Conservation (phyloP, 257 asterid species). For the Henckelia pumila region DNA sequence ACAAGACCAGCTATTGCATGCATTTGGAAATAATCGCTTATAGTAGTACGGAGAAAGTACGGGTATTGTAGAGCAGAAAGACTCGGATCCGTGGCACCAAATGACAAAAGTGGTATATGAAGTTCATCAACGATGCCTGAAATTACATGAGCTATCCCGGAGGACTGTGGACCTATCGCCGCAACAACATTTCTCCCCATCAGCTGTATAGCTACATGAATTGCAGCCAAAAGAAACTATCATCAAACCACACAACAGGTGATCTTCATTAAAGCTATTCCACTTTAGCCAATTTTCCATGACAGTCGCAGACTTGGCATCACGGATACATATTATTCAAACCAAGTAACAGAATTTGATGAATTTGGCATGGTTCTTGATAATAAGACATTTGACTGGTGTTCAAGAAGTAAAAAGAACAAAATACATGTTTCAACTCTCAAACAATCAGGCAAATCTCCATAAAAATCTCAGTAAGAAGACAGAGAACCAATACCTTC, state of each 20-base stretch:
- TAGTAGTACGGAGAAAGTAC: slow-evolving; percentile 49
- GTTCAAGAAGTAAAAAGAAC: no score
- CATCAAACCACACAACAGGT: no score
- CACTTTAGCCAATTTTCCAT: no score
- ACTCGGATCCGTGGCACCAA: slow-evolving; percentile 69
- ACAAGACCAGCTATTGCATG: slow-evolving; percentile 59
- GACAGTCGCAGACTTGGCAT: no score
- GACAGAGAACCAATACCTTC: slow-evolving; percentile 49
- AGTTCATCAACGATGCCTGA: slow-evolving; percentile 59
- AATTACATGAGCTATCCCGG: slow-evolving; percentile 68
- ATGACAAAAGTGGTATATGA: slow-evolving; percentile 63
- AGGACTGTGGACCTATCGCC: slow-evolving; percentile 70
- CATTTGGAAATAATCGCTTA: slow-evolving; percentile 62
- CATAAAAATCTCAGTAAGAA: background rate
- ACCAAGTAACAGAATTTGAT: no score
- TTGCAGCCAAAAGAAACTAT: no score
- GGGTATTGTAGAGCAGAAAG: slow-evolving; percentile 69
- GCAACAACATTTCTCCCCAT: slow-evolving; percentile 49
- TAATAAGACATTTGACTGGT: no score
- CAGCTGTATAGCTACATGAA: slow-evolving; percentile 63
- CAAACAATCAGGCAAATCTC: background rate
- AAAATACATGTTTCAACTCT: no score
- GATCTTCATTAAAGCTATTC: no score
- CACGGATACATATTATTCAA: no score
- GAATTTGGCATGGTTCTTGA: no score